phyloP scores from a whole-genome alignment of 108 stramenopile species.

The Nannochloropsis granulata region DNA sequence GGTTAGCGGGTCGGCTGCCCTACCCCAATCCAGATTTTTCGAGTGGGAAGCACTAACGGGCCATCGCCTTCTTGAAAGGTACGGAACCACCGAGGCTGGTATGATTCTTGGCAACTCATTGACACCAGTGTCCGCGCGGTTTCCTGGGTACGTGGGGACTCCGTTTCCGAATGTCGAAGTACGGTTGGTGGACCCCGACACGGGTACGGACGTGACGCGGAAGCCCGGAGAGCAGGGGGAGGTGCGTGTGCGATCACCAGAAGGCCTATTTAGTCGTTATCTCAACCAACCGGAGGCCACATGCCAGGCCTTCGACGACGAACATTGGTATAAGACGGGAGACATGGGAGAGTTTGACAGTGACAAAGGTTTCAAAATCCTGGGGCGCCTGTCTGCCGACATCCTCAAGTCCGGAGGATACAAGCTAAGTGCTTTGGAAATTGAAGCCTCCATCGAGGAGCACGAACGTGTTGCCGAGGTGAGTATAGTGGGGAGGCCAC shows the following conservation, averaged over 20 bases:
- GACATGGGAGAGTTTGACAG: conserved; percentile 3
- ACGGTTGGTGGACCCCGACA: conserved; percentile 1
- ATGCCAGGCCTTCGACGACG: conserved; percentile 16
- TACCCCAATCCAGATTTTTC: not conserved
- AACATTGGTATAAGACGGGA: conserved; percentile 27
- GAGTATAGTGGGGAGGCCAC: conserved; percentile 1
- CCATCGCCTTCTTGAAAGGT: conserved; percentile 21
- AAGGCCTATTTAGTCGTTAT: conserved; percentile 10
- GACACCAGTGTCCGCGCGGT: not conserved
- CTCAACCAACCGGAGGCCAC: conserved; percentile 7
- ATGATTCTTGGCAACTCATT: conserved; percentile 28
- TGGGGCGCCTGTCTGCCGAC: conserved; percentile 19
- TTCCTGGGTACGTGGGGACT: conserved; percentile 14
- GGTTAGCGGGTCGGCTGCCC: conserved; percentile 29
- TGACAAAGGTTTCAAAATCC: not conserved
- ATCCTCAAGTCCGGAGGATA: conserved; percentile 29
- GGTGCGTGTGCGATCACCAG: conserved; percentile 2
- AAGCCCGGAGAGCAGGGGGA: conserved; percentile 12
- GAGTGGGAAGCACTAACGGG: conserved; percentile 21
- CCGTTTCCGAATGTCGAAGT: conserved; percentile 4
- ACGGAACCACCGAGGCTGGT: conserved; percentile 30
- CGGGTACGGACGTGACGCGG: not conserved
- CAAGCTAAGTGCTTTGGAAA: conserved; percentile 27
- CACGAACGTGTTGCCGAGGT: conserved; percentile 8
- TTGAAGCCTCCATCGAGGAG: conserved; percentile 11